phyloP scores from a whole-genome alignment of 192 early-diverging fungal genomes.

The Entomortierella lignicola region DNA sequence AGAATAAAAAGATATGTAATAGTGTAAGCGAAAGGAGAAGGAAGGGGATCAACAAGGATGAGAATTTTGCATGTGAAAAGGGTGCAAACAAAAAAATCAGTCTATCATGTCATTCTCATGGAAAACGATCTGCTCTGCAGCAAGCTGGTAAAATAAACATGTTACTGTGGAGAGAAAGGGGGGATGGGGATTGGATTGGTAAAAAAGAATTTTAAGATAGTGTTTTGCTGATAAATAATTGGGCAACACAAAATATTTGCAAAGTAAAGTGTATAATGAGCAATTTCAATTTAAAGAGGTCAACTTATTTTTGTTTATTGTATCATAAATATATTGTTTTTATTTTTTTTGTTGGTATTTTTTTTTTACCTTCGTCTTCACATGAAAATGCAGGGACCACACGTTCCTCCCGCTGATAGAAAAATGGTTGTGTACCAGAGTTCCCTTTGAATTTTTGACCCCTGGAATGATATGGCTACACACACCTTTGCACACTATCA shows the following conservation, averaged over 20 bases:
- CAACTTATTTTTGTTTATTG: background rate
- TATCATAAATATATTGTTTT: background rate
- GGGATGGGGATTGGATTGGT: background rate
- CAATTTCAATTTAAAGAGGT: conserved; percentile 10
- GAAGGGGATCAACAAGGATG: conserved; percentile 4
- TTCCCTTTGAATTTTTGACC: background rate
- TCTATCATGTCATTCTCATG: background rate
- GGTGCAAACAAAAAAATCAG: background rate
- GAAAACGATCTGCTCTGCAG: too few species aligned
- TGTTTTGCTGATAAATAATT: background rate
- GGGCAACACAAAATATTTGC: background rate
- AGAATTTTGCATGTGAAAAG: conserved; percentile 41
- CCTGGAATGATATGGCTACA: background rate
- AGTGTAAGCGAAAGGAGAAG: background rate
- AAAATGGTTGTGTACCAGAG: background rate
- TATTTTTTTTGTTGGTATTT: background rate
- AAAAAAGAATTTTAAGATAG: background rate
- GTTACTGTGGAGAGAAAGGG: background rate
- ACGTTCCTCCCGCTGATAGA: background rate
- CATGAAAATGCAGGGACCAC: conserved; percentile 39
- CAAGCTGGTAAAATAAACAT: background rate
- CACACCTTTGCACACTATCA: too few species aligned
- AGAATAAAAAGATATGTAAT: too few species aligned
- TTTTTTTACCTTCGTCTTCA: background rate
- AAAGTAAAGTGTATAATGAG: background rate